Evolutionary conservation across 371 early-diverging fungal genomes (phyloP), one percentile per base, ranked within the genome.

Genomic region (Umbelopsis sp.): DNA sequence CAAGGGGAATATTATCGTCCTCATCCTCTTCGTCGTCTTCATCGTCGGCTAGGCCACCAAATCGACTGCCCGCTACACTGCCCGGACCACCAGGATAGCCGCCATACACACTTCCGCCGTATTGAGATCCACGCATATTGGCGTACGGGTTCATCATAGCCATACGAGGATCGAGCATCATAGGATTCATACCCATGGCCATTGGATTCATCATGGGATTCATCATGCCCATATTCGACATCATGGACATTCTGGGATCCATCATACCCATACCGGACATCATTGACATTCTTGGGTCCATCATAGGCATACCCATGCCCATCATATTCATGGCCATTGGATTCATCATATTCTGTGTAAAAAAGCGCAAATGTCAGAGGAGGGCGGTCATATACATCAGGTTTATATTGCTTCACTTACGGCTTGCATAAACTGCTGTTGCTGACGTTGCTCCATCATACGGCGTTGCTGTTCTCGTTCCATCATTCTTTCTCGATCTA

Each of bases 241-340:
- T 75, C 70, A 77, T 74, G 10, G 66, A 66, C 74, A 74, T 74
- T 2, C 74, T 70, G n/a, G 80, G 80, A 50, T 76, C 75, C 73
- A 80, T 73, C 70, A 73, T 37, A 25, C 38, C 44, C 63, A 46
- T 37, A 46, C 9, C 16, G 18, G 25, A 37, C 51, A 50, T 22
- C 65, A 50, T 20, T 2, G 22, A 51, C 29, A 63, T 45, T 70
- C 72, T 70, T 57, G 4, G 76, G 73, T 73, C 72, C 75, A 75
- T 75, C 75, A 72, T 73, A 8, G 71, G 74, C 72, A 72, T 72
- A 20, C 62, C 44, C 65, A 69, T 63, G 29, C 38, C 51, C 69
- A 69, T 69, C 69, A 69, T 48, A 7, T 41, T 41, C 41, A 41
- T 41, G 41, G 41, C 41, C 41, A 41, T 41, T 10, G 41, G 41